Base-by-base conservation (phyloP, 257 asterid species). In the Pogostemon cablin region DNA sequence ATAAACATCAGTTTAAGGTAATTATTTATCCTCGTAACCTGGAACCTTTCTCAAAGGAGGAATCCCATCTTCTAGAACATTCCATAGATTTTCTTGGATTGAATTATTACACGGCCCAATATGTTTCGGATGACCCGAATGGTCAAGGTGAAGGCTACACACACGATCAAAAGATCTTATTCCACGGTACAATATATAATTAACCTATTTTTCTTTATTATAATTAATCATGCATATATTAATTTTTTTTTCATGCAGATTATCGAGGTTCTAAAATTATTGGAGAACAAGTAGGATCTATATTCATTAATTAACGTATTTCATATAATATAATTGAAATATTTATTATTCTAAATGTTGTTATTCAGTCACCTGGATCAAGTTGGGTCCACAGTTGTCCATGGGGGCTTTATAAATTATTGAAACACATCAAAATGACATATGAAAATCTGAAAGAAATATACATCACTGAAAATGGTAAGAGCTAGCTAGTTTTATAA, bases 381-480 rank as follows among this genome's bases (percentile, higher is more conserved):
- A 9, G 9, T 7, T 43, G 48, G 48, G 2, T 43, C 7, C 9
- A 43, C 48, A 43, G 48, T 5, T 7, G 7, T 43, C 48, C 48
- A 43, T 43, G 10, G 48, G 48, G 48, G 48, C 2, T 43, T 43
- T 43, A 43, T 6, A 43, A 43, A 3, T 1, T 5, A 5, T 5
- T 43, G 48, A 43, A 43, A 43, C 48, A 9, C 9, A 43, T 43
- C 9, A 43, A 43, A 9, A 9, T 6, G 3, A 43, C 10, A 43
- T 43, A 43, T 43, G 3, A 1, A 43, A 6, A 6, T 43, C 7
- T 43, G 9, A 43, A 25, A 25, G 32, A 25, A 25, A 25, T 25
- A 25, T 25, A 25, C 32, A 25, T 25, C 32, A 25, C 77, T 34
- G 77, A 72, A 43, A 77, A 77, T 17, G 77, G 81, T 10, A 5